These are phyloP conservation scores for Wallemia hederae DNA, from an alignment of 1,284 basidiomycete species.

Conservation along the genomic window DNA sequence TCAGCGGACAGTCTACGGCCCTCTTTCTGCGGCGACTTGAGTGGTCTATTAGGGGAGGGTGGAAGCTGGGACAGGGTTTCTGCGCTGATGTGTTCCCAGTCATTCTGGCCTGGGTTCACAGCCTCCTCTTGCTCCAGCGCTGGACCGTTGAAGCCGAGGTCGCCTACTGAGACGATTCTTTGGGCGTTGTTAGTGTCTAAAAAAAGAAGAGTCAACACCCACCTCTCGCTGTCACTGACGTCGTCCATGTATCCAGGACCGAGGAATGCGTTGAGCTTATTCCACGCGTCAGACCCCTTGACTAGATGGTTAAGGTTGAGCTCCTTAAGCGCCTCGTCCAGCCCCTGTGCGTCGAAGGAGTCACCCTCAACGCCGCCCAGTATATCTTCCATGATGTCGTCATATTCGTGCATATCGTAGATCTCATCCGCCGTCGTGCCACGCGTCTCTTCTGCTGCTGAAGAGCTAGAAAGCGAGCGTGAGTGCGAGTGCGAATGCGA, in stretches of 20 bases:
- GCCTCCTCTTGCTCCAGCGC: constrained; percentile 26
- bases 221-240: constrained; percentile 56
- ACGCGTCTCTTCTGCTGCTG: neutral
- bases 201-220: neutral
- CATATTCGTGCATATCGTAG: constrained; percentile 1
- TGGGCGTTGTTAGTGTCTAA: neutral
- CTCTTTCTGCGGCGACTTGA: constrained; percentile 27
- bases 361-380: neutral
- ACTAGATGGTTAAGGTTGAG: neutral
- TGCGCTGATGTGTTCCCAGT: constrained; percentile 91
- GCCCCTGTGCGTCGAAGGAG: neutral
- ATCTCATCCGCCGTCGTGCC: neutral
- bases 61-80: constrained; percentile 69
- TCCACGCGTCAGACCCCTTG: constrained; percentile 3
- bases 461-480: too few species aligned
- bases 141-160: constrained; percentile 44
- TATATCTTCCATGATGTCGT: neutral
- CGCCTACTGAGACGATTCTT: constrained; percentile 51
- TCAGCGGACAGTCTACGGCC: neutral
- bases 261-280: constrained; percentile 10
- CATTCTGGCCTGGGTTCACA: constrained; percentile 42
- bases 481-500: neutral
- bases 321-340: neutral
- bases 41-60: constrained; percentile 38
- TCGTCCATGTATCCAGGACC: constrained; percentile 22